phyloP scores from a whole-genome alignment of 2,329 filamentous ascomycete genomes.

The Amylocarpus encephaloides region DNA sequence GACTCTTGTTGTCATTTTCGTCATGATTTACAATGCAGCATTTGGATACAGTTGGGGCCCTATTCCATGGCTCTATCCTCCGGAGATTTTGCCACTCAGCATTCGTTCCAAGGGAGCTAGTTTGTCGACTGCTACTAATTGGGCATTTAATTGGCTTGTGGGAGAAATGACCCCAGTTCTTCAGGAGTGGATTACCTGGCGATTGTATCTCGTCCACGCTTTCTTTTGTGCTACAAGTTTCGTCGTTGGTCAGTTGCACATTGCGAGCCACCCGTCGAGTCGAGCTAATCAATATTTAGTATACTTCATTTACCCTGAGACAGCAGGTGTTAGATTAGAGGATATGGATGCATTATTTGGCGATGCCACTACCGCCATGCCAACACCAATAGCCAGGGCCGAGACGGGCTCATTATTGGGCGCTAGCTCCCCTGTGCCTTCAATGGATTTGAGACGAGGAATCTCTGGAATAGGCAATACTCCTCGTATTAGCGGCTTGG shows the following conservation, averaged over 20 bases:
- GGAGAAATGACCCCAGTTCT: constrained; percentile 91
- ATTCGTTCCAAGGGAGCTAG: constrained; percentile 96
- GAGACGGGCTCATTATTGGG: constrained; percentile 80
- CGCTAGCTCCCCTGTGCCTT: constrained; percentile 71
- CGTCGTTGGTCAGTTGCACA: constrained; percentile 70
- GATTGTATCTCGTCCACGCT: constrained; percentile 88
- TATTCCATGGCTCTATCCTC: constrained; percentile 96
- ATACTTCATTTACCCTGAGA: constrained; percentile 96
- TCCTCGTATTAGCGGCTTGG: constrained; percentile 36
- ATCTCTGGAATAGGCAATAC: constrained; percentile 16
- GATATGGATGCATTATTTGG: constrained; percentile 96
- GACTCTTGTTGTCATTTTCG: constrained; percentile 81
- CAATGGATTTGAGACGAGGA: constrained; percentile 61
- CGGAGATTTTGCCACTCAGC: constrained; percentile 95
- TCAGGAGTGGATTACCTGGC: constrained; percentile 88
- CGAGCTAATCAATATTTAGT: constrained; percentile 48
- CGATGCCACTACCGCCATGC: constrained; percentile 77
- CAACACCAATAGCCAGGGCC: constrained; percentile 69
- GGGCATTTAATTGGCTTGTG: constrained; percentile 97
- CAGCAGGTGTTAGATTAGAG: constrained; percentile 87
- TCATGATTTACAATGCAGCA: constrained; percentile 97
- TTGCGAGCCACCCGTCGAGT: background rate
- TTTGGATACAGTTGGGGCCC: constrained; percentile 98
- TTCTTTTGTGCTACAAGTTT: constrained; percentile 97
- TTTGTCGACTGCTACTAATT: constrained; percentile 92